Percentiles rank a stretch among this genome's conserved stretches.
These are phyloP conservation scores for Penicillium sp. DNA, from an alignment of 2,329 filamentous ascomycete species.

Conservation along the genomic window DNA sequence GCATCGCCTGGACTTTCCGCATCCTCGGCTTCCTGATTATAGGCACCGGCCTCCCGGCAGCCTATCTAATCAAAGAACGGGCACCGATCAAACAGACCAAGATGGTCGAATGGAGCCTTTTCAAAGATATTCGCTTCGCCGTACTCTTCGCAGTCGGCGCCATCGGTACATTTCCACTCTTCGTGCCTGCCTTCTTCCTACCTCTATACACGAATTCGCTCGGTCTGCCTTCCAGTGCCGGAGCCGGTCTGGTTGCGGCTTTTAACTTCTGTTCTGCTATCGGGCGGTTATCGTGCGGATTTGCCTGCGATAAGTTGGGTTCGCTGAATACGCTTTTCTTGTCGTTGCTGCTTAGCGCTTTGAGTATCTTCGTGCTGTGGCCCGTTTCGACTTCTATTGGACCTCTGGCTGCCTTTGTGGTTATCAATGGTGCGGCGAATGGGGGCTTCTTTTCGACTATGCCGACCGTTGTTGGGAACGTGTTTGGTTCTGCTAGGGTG, in stretches of 20 bases:
- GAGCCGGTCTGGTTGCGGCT: conserved; percentile 58
- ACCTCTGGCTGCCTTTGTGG: conserved; percentile 56
- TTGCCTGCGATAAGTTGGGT: conserved; percentile 55
- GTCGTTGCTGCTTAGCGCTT: conserved; percentile 51
- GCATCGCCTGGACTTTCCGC: conserved; percentile 42
- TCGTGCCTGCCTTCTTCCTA: conserved; percentile 62
- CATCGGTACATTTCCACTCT: conserved; percentile 59
- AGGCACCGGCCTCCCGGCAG: conserved; percentile 56
- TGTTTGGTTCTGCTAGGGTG: conserved; percentile 57
- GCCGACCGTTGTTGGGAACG: conserved; percentile 61
- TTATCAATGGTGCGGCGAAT: conserved; percentile 61
- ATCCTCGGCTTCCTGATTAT: conserved; percentile 52
- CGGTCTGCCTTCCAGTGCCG: conserved; percentile 53
- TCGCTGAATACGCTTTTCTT: conserved; percentile 56
- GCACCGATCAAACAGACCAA: conserved; percentile 23
- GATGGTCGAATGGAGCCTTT: conserved; percentile 43
- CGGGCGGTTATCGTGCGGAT: conserved; percentile 56
- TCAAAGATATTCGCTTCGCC: conserved; percentile 53
- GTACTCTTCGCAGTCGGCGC: conserved; percentile 55
- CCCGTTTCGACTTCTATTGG: conserved; percentile 56
- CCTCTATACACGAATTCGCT: conserved; percentile 57
- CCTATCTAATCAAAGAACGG: conserved; percentile 48
- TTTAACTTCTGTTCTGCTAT: conserved; percentile 62
- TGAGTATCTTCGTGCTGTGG: conserved; percentile 63
- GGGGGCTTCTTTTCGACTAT: conserved; percentile 64